Conservation (phyloP, 140 eudicot genomes). For the Bidens hawaiensis region DNA sequence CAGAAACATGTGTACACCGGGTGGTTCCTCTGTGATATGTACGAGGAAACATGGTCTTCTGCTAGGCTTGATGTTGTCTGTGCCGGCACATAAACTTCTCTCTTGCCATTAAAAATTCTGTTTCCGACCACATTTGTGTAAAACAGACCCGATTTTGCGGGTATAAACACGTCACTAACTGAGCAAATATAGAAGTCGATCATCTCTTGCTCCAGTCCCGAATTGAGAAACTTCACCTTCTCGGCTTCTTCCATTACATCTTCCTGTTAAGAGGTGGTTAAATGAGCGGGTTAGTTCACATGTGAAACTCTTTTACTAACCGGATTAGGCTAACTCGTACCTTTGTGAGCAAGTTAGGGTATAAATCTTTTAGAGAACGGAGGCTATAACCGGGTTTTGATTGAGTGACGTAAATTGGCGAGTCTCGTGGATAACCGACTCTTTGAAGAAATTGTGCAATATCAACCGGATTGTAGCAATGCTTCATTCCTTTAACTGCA, state of each 20-base stretch:
- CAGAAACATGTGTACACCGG: conserved; percentile 71
- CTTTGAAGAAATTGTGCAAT: conserved; percentile 45
- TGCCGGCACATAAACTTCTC: conserved; percentile 44
- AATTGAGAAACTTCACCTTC: conserved; percentile 17
- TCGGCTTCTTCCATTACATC: conserved; percentile 44
- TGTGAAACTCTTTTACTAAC: neutral
- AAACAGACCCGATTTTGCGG: conserved; percentile 45
- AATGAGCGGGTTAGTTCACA: neutral
- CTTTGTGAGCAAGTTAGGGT: conserved; percentile 67
- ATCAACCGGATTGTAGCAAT: conserved; percentile 49
- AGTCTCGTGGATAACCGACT: conserved; percentile 33
- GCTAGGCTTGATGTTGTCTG: conserved; percentile 30
- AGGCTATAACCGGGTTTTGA: conserved; percentile 43
- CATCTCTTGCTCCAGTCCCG: conserved; percentile 26
- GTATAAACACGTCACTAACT: conserved; percentile 53
- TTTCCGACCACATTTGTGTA: conserved; percentile 58
- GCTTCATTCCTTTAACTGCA: conserved; percentile 24
- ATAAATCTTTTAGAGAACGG: conserved; percentile 34
- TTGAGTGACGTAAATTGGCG: conserved; percentile 68
- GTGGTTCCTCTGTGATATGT: conserved; percentile 50
- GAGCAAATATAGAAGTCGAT: conserved; percentile 62
- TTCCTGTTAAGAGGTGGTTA: conserved; percentile 32
- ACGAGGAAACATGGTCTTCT: conserved; percentile 38
- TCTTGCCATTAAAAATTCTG: conserved; percentile 53
- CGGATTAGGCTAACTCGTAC: conserved; percentile 16